These are phyloP conservation scores for Aaosphaeria arxii DNA, from an alignment of 2,329 filamentous ascomycete species.

Conservation along the genomic window DNA sequence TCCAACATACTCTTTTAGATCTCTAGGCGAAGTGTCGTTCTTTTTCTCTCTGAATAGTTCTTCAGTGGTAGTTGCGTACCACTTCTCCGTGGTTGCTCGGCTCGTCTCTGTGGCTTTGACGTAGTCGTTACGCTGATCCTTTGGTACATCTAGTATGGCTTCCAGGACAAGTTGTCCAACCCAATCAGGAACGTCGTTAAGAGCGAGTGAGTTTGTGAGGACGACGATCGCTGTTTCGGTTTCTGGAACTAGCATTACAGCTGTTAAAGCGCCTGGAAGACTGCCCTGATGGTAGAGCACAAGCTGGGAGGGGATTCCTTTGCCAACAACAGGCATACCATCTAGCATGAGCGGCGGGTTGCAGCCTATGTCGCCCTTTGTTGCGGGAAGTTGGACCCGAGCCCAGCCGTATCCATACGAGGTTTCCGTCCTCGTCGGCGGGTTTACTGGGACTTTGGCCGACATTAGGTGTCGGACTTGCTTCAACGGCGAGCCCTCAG, in stretches of 20 bases:
- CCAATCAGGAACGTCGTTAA: conserved; percentile 16
- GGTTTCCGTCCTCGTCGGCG: background rate
- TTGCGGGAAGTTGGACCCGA: background rate
- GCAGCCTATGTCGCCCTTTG: background rate
- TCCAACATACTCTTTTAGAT: background rate
- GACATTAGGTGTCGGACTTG: background rate
- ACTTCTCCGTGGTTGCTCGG: background rate
- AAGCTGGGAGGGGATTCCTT: conserved; percentile 6
- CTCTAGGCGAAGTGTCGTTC: background rate
- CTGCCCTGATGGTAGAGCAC: conserved; percentile 24
- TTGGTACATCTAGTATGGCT: conserved; percentile 1
- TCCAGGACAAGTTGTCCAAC: conserved; percentile 16
- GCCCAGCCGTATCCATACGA: background rate
- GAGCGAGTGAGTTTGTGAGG: conserved; percentile 16
- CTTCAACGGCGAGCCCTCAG: background rate
- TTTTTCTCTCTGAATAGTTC: background rate
- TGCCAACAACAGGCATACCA: conserved; percentile 6
- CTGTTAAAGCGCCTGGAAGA: conserved; percentile 13
- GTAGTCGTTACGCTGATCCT: background rate
- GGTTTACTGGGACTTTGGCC: background rate
- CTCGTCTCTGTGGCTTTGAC: background rate
- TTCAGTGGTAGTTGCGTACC: background rate
- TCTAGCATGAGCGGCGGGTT: background rate
- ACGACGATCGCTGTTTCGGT: conserved; percentile 23
- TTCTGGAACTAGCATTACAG: conserved; percentile 22